Conservation (phyloP, 2,329 filamentous ascomycete species). For the Exophiala oligosperma region DNA sequence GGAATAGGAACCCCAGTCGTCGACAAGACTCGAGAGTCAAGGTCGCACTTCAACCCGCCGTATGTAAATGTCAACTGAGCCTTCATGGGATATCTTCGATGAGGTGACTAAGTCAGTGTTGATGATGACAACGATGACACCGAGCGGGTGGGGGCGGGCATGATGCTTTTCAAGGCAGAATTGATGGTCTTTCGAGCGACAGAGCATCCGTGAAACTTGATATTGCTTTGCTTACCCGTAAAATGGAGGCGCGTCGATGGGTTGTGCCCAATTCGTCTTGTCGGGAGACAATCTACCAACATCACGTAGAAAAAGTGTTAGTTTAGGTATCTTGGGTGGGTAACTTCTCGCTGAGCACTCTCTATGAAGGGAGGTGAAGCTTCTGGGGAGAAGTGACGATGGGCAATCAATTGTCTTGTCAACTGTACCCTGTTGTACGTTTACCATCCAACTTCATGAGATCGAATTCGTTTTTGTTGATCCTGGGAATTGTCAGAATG, state of each 20-base stretch:
- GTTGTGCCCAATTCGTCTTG: slow-evolving; percentile 42
- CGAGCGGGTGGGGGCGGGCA: too few species aligned
- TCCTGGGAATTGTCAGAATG: slow-evolving; percentile 1
- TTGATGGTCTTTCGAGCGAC: too few species aligned
- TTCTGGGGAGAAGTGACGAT: too few species aligned
- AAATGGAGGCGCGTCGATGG: slow-evolving; percentile 39
- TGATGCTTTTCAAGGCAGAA: too few species aligned
- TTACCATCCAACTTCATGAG: slow-evolving; percentile 42
- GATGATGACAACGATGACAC: too few species aligned
- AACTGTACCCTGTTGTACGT: slow-evolving; percentile 33
- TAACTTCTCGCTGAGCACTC: too few species aligned
- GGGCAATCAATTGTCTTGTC: too few species aligned
- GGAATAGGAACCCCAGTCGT: slow-evolving; percentile 43
- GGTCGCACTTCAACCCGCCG: slow-evolving; percentile 38
- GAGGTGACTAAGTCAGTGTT: too few species aligned
- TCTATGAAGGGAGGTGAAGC: too few species aligned
- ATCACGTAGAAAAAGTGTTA: neutral
- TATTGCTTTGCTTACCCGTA: slow-evolving; percentile 31
- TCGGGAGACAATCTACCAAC: slow-evolving; percentile 34
- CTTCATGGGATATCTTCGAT: slow-evolving; percentile 30
- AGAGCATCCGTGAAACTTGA: neutral
- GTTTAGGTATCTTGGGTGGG: too few species aligned
- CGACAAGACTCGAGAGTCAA: slow-evolving; percentile 39
- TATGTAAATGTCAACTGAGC: slow-evolving; percentile 37
- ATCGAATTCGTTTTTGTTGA: slow-evolving; percentile 41